Conservation (phyloP, 306 rosid genomes). For the Prunus fruticosa region DNA sequence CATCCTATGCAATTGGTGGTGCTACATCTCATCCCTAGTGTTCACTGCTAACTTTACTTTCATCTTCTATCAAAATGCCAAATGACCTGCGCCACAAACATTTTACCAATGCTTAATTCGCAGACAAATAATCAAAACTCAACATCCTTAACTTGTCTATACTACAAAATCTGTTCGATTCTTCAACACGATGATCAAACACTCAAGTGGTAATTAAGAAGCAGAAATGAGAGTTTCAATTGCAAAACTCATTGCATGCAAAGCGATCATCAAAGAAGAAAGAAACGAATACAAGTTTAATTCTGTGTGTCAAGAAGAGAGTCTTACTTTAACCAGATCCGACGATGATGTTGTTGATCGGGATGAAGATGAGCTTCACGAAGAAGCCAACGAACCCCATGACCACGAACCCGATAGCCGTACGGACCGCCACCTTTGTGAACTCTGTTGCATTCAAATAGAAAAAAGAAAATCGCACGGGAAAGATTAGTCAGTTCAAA, state of each 20-base stretch:
- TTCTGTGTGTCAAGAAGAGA: background rate
- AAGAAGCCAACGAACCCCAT: conserved; percentile 84
- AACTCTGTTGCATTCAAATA: conserved; percentile 32
- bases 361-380: conserved; percentile 75
- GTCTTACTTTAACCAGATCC: conserved; percentile 61
- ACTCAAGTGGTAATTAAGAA: background rate
- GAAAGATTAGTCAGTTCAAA: background rate
- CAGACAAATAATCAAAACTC: background rate
- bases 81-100: conserved; percentile 11
- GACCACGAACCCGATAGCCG: conserved; percentile 77
- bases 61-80: background rate
- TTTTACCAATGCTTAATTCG: background rate
- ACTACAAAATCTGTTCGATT: background rate
- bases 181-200: background rate
- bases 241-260: background rate
- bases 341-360: conserved; percentile 78
- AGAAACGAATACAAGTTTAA: background rate
- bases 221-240: too few relatives aligned
- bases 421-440: conserved; percentile 74
- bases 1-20: background rate
- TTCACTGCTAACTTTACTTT: background rate
- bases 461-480: background rate
- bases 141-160: background rate
- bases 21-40: background rate
- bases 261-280: background rate